Base-by-base conservation (phyloP, 2,329 filamentous ascomycete genomes). In the Penicillium sp. region DNA sequence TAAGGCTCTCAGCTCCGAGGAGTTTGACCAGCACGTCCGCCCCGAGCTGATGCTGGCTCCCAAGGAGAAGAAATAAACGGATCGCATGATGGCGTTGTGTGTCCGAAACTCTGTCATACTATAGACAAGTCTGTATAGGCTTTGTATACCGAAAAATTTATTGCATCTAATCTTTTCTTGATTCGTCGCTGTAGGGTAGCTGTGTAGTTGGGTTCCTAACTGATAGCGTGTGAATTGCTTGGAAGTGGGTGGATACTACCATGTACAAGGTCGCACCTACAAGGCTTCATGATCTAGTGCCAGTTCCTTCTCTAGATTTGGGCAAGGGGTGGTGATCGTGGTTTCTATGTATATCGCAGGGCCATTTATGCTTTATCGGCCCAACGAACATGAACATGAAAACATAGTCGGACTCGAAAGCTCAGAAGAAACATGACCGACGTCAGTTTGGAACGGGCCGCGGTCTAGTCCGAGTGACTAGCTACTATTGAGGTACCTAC, bases 11-110 rank as follows among this genome's bases (percentile, higher is more conserved):
- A 94, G 89, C 67, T 88, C 89, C 75, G 91, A 91, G 74, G 93
- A 97, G 76, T 98, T 98, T 76, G 93, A 97, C 80, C 85, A 87
- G 70, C 85, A 96, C 68, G 95, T 99, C 69, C 88, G 89, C 73
- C 95, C 95, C 26, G 94, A 98, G 83, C 86, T 98, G 75, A 99
- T 99, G 94, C 85, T 99, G 75, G 89, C 89, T 63, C 94, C 94
- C 53, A 89, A 88, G 79, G 87, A 89, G 73, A 85, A 85, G 77
- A 86, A 88, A 75, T 84, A 81, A 66, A 63, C 51, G 54, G 56
- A 60, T 55, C 50, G 55, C 26, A 59, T 58, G 56, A 45, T 38
- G 17, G 19, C 50, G 58, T 56, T 65, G 60, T 42, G n/a, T 35
- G 38, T 63, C 59, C 22, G 24, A 37, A 22, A 12, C 58, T 26